Base-by-base conservation (phyloP, 2,329 filamentous ascomycete genomes). In the Trichoderma cornu-damae region DNA sequence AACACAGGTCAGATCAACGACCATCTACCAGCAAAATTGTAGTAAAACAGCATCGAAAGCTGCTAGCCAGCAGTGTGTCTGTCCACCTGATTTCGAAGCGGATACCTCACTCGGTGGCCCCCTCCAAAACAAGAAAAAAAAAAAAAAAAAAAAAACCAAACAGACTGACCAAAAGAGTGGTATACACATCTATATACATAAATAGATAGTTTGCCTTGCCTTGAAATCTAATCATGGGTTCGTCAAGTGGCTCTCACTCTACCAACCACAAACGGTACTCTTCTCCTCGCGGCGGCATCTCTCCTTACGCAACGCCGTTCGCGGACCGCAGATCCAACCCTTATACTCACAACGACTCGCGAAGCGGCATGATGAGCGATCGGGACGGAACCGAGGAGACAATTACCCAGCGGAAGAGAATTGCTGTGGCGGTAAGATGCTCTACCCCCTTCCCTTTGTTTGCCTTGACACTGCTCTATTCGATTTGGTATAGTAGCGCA, bases 401-500 rank as follows among this genome's bases (percentile, higher is more conserved):
- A 7, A 65, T 74, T 1, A 74, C 76, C 11, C 77, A 80, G 59
- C 73, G 81, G 48, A 84, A 84, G 72, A 75, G 81, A 35, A 83
- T 84, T 63, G 77, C 81, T 24, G 79, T 84, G 60, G 81, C 81
- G 59, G 81, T 84, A 73, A 73, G 81, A 71, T 32, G 16, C 7
- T 20, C 6, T 24, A 18, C 7, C 16, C 20, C 14, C 9, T 6
- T 34, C 3, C 6, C 3, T 18, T 34, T 26, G 4, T 4, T 4
- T 30, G 28, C 6, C 28, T 30, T 30, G 28, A 30, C n/a, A n/a
- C n/a, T n/a, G n/a, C n/a, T n/a, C n/a, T n/a, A n/a, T 6, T 30
- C 9, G 28, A 30, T 30, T 30, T 6, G 28, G 9, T 30, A 30
- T 30, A 7, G 28, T 9, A 6, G 28, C 5, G 28, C 5, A 6